A percentile compares a stretch with the other conserved stretches of the same genome.
phyloP scores from a whole-genome alignment of 768 basidiomycete genomes.

The Xerocomus brunneocitrinus region DNA sequence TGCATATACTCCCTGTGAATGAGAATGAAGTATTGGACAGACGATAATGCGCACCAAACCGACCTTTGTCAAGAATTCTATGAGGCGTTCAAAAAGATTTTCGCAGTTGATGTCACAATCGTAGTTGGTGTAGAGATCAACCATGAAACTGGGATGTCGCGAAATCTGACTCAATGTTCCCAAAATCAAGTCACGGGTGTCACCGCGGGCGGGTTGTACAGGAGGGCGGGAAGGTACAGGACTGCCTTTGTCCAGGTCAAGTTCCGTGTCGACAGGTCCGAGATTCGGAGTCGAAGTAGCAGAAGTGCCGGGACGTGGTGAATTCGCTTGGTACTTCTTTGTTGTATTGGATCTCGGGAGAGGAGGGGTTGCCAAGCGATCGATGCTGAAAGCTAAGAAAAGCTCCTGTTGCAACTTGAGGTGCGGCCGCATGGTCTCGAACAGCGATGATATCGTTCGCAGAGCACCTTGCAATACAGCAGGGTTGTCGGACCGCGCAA shows the following conservation, averaged over 20 bases:
- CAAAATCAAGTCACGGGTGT: constrained; percentile 84
- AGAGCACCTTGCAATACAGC: constrained; percentile 75
- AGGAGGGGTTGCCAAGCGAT: constrained; percentile 69
- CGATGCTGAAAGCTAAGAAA: constrained; percentile 90
- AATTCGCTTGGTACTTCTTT: constrained; percentile 35
- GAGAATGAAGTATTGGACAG: constrained; percentile 2
- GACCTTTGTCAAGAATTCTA: constrained; percentile 87
- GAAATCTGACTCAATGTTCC: constrained; percentile 83
- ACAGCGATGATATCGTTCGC: constrained; percentile 81
- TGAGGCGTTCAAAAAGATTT: constrained; percentile 86
- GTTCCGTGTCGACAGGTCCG: constrained; percentile 33
- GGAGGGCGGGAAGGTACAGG: constrained; percentile 52
- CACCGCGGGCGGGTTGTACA: constrained; percentile 75
- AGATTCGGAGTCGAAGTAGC: constrained; percentile 40
- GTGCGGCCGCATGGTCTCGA: constrained; percentile 79
- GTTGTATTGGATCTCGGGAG: constrained; percentile 24
- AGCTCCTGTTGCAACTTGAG: constrained; percentile 95
- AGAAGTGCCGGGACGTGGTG: constrained; percentile 54
- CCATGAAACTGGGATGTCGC: constrained; percentile 86
- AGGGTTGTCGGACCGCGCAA: constrained; percentile 86
- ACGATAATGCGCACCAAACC: constrained; percentile 11
- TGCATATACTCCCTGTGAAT: constrained; percentile 72
- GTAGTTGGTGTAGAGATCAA: constrained; percentile 93
- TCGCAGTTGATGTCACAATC: constrained; percentile 97
- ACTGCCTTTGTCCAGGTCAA: constrained; percentile 46